These are phyloP conservation scores for Filobasidium wieringae DNA, from an alignment of 768 basidiomycete genomes.

Conservation along the genomic window DNA sequence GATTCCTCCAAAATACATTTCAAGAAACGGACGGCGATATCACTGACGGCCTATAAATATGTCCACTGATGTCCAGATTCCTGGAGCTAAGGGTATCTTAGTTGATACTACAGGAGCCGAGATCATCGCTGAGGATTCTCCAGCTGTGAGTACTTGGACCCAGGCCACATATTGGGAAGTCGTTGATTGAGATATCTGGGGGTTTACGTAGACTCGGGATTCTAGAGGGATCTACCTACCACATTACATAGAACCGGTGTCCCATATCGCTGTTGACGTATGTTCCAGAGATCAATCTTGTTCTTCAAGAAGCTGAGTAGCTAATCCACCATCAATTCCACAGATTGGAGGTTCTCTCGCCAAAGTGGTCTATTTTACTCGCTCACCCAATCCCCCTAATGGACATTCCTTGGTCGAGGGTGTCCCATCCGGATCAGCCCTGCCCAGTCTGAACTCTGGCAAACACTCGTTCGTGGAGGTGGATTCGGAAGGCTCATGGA, in stretches of 20 bases:
- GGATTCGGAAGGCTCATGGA: slow-evolving; percentile 12
- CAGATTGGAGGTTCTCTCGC: slow-evolving; percentile 97
- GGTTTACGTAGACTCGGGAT: slow-evolving; percentile 49
- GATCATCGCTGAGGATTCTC: slow-evolving; percentile 86
- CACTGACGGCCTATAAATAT: too few relatives aligned
- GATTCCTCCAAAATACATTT: too few relatives aligned
- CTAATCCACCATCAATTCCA: too few relatives aligned
- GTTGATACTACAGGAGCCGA: slow-evolving; percentile 90
- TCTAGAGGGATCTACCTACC: slow-evolving; percentile 95
- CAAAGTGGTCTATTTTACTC: slow-evolving; percentile 96
- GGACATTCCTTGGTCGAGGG: slow-evolving; percentile 1
- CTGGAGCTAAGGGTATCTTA: slow-evolving; percentile 73
- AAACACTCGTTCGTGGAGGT: background rate
- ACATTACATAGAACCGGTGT: slow-evolving; percentile 92
- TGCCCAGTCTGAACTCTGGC: background rate
- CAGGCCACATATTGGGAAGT: background rate
- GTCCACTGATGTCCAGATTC: slow-evolving; percentile 44
- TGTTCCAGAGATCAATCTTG: too few relatives aligned
- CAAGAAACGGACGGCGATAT: too few relatives aligned
- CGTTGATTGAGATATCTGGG: slow-evolving; percentile 10
- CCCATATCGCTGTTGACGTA: slow-evolving; percentile 94
- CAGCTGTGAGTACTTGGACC: slow-evolving; percentile 56
- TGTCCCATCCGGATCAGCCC: background rate
- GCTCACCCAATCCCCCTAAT: slow-evolving; percentile 49
- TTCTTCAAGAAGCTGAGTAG: too few relatives aligned